These are phyloP conservation scores for Herpetospermum pedunculosum DNA, from an alignment of 306 rosid species.

Conservation along the genomic window DNA sequence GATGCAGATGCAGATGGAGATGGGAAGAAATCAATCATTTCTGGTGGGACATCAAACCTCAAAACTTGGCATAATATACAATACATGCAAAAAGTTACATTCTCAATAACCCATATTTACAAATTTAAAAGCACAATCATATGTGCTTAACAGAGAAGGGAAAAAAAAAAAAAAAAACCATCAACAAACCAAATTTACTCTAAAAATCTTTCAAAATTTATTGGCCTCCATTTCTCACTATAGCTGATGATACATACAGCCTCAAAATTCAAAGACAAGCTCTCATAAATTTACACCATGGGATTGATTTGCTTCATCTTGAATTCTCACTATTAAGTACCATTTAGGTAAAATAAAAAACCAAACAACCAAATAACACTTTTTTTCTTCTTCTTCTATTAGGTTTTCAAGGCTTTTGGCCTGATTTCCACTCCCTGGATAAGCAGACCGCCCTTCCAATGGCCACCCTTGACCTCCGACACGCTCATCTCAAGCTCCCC, in stretches of 20 bases:
- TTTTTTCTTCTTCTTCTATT: background rate
- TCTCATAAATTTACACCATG: background rate
- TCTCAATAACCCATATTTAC: background rate
- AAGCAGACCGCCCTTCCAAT: constrained; percentile 68
- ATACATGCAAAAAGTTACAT: background rate
- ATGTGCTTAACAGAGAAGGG: background rate
- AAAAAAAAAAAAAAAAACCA: background rate
- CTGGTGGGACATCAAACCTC: background rate
- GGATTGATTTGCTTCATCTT: background rate
- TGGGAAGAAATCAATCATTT: background rate
- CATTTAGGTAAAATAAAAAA: background rate
- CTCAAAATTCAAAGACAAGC: background rate
- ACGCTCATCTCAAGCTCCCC: constrained; percentile 40
- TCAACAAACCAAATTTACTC: background rate
- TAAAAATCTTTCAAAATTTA: background rate
- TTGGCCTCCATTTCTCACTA: background rate
- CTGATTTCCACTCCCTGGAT: constrained; percentile 63
- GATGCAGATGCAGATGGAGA: no score
- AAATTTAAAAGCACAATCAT: background rate
- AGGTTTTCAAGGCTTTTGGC: constrained; percentile 20
- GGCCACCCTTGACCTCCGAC: constrained; percentile 25
- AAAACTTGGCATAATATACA: background rate
- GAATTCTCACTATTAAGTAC: background rate
- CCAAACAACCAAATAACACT: background rate
- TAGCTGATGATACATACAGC: background rate